Evolutionary conservation across 768 basidiomycete genomes (phyloP).

Genomic region (Exsudoporus frostii): DNA sequence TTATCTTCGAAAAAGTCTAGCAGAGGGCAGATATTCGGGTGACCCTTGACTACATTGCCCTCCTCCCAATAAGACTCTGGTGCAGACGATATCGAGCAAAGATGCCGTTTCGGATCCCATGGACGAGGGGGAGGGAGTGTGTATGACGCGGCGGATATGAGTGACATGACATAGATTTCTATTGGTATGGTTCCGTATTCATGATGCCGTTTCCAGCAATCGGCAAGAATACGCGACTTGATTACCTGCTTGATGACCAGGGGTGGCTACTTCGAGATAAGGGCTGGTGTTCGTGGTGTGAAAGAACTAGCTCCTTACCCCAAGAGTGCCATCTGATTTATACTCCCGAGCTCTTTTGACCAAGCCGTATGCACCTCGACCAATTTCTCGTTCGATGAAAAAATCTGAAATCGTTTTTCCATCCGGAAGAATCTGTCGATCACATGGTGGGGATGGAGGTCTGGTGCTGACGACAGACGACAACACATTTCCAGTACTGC

Average conservation of each 20-base stretch:
- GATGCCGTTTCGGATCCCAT: slow-evolving; percentile 71
- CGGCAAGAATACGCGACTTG: slow-evolving; percentile 96
- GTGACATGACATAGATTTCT: slow-evolving; percentile 94
- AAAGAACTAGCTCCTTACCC: slow-evolving; percentile 53
- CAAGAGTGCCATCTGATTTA: slow-evolving; percentile 68
- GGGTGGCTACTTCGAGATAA: slow-evolving; percentile 54
- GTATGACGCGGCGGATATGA: slow-evolving; percentile 79
- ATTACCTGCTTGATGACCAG: slow-evolving; percentile 97
- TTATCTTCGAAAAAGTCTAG: slow-evolving; percentile 96
- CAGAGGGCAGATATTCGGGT: slow-evolving; percentile 93
- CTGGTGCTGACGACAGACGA: slow-evolving; percentile 59
- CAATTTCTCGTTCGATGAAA: slow-evolving; percentile 82
- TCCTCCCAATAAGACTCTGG: slow-evolving; percentile 55
- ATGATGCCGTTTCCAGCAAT: slow-evolving; percentile 99
- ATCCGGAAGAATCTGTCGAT: slow-evolving; percentile 37
- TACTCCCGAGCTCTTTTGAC: slow-evolving; percentile 89
- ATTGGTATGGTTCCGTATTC: slow-evolving; percentile 95
- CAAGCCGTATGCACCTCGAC: slow-evolving; percentile 91
- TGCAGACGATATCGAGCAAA: slow-evolving; percentile 21
- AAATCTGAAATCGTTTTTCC: slow-evolving; percentile 82
- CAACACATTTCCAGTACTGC: slow-evolving; percentile 60
- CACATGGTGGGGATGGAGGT: slow-evolving; percentile 55
- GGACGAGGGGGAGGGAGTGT: slow-evolving; percentile 74
- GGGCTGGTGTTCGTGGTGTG: not conserved
- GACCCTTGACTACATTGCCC: slow-evolving; percentile 74